Conservation (phyloP, 345 rosid genomes). For the Linum usitatissimum region DNA sequence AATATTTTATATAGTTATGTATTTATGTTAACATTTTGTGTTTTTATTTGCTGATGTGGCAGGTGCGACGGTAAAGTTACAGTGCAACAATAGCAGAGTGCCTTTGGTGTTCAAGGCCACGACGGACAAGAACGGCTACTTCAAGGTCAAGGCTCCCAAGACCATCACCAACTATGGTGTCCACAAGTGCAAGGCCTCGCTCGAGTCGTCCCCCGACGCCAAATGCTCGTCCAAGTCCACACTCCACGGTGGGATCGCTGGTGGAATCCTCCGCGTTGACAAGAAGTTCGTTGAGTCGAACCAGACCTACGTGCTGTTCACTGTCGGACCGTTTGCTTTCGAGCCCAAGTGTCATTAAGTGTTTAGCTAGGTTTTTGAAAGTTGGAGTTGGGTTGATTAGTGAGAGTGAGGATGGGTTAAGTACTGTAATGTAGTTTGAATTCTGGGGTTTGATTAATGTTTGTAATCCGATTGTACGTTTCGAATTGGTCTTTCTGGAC, state of each 20-base stretch:
- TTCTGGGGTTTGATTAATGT: neutral
- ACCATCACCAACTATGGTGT: conserved; percentile 62
- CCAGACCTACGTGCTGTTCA: conserved; percentile 34
- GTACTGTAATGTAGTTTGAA: neutral
- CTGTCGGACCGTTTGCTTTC: conserved; percentile 76
- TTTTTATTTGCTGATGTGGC: neutral
- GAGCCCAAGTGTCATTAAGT: conserved; percentile 48
- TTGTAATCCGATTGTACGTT: no score
- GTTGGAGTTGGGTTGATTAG: no score
- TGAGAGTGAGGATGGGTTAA: no score
- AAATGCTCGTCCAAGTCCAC: conserved; percentile 36
- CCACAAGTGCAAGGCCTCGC: conserved; percentile 56
- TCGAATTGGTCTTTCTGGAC: neutral
- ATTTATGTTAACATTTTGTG: neutral
- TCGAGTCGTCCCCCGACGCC: conserved; percentile 36
- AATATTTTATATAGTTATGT: neutral
- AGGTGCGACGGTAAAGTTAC: conserved; percentile 63
- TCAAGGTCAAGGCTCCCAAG: conserved; percentile 50
- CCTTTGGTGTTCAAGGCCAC: conserved; percentile 18
- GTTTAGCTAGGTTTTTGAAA: conserved; percentile 7
- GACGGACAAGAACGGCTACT: conserved; percentile 84
- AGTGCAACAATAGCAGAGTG: conserved; percentile 53
- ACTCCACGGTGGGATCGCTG: conserved; percentile 49
- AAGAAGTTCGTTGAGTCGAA: conserved; percentile 26
- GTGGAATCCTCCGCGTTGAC: conserved; percentile 41